Evolutionary conservation across 1,284 basidiomycete species (phyloP).

Genomic region (Trichosporon asahii): DNA sequence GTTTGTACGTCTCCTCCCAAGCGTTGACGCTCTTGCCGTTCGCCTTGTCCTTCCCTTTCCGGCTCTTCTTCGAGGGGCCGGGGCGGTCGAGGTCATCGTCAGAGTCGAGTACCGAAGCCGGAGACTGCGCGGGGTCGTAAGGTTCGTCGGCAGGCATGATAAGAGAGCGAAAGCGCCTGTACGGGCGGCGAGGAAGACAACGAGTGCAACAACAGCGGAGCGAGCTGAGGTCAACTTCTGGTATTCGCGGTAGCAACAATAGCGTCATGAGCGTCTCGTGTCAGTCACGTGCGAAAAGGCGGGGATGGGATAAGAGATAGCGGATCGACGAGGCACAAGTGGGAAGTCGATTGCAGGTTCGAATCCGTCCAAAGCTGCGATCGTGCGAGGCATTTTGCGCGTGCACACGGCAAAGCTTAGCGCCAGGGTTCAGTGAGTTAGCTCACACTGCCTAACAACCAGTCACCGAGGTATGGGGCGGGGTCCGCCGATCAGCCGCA

Average conservation of each 20-base stretch:
- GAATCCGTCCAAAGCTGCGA: background rate
- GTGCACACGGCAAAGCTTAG: background rate
- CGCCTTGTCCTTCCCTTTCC: conserved; percentile 16
- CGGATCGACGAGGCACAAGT: background rate
- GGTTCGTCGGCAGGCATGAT: conserved; percentile 22
- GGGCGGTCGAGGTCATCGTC: conserved; percentile 30
- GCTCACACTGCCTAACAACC: background rate
- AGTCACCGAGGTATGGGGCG: background rate
- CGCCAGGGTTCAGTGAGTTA: background rate
- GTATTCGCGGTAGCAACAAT: background rate
- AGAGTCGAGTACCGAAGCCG: conserved; percentile 20
- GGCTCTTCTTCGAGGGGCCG: conserved; percentile 23
- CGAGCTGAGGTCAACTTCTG: conserved; percentile 5
- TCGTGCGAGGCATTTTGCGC: background rate
- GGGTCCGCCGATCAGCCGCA: background rate
- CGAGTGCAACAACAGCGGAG: background rate
- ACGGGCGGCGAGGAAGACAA: background rate
- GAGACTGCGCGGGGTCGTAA: conserved; percentile 22
- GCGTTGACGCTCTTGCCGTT: conserved; percentile 60
- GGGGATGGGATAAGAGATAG: background rate
- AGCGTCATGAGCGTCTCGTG: background rate
- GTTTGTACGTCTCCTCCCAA: conserved; percentile 92
- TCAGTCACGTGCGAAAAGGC: background rate
- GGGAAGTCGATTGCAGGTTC: background rate
- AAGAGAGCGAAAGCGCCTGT: too few species aligned